A percentile compares a stretch with the other conserved stretches of the same genome.
Evolutionary conservation across 805 yeast species (phyloP).

Genomic region (Clavispora asparagi): DNA sequence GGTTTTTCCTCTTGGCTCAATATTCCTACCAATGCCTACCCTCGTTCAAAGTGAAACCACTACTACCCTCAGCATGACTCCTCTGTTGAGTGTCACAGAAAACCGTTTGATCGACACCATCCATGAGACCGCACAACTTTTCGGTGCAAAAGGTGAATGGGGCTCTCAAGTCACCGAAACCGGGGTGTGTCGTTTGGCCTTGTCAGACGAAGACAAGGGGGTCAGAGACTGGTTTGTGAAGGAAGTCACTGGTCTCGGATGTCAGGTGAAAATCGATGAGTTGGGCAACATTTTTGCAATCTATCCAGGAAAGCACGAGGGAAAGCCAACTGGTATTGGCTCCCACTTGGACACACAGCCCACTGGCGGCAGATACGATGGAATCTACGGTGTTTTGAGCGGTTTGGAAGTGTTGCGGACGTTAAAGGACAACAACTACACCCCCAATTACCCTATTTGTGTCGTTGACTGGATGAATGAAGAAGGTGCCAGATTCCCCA

Average conservation of each 20-base stretch:
- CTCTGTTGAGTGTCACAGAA: constrained; percentile 3
- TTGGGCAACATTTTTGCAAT: constrained; percentile 67
- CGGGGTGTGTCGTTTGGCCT: constrained; percentile 63
- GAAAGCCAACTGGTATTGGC: constrained; percentile 61
- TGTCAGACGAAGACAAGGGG: constrained; percentile 55
- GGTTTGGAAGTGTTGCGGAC: constrained; percentile 67
- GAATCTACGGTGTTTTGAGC: constrained; percentile 61
- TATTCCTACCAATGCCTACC: not conserved
- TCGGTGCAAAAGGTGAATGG: constrained; percentile 64
- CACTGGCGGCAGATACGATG: constrained; percentile 74
- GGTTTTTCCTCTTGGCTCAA: not conserved
- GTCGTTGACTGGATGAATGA: constrained; percentile 71
- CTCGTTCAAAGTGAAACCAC: not conserved
- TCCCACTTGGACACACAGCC: constrained; percentile 78
- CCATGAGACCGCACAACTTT: constrained; percentile 50
- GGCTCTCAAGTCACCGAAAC: constrained; percentile 53
- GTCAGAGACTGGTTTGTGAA: constrained; percentile 62
- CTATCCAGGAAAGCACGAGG: constrained; percentile 47
- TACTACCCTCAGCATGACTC: not conserved
- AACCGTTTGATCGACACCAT: constrained; percentile 49
- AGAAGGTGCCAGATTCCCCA: constrained; percentile 76
- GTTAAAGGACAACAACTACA: constrained; percentile 50
- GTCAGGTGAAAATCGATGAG: constrained; percentile 54
- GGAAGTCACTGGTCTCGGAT: constrained; percentile 51
- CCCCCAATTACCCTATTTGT: constrained; percentile 64